Evolutionary conservation across 768 basidiomycete genomes (phyloP), one percentile per base, ranked within the genome.

Genomic region (Ephemerocybe angulata): DNA sequence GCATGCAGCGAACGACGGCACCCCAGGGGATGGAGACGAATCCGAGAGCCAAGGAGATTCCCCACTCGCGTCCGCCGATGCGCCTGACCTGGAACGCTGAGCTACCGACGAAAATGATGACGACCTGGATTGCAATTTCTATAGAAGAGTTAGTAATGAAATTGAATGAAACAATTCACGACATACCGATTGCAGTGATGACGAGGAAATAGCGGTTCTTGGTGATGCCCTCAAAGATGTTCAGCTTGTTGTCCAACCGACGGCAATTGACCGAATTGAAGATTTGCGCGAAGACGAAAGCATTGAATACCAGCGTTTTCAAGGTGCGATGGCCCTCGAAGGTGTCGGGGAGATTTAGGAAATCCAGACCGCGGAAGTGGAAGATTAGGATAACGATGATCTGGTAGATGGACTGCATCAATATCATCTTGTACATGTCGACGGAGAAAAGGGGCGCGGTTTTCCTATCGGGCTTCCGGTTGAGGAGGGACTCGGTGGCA

Each of bases 271-370:
- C 68, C 40, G 92, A 93, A 72, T 95, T 97, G 80, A 89, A 94
- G 61, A 99, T 94, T 70, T 98, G 97, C 27, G 92, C 90, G 67
- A 98, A 98, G 47, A 98, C 96, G 64, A 98, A 99, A n/a, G 86
- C 82, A 64, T 98, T 99, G 83, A 99, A 99, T 29, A 98, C 92
- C 17, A 98, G 75, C 0, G 96, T 94, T 63, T 87, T 84, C 22
- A 95, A 77, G 33, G 85, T 68, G 4, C 71, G 61, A 21, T 81
- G 65, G 43, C 77, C 69, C 4, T 77, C 56, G 12, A 66, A 62
- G 33, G 67, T 65, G 44, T 76, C 55, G 27, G 74, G 70, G 29
- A 84, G 73, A 1, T 83, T 83, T 37, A 98, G 81, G 54, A 98
- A 96, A 27, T 67, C 53, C 19, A 75, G 62, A 13, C 95, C 94